A percentile compares a stretch with the other conserved stretches of the same genome.
Conservation (phyloP, 2,329 filamentous ascomycete species). For the Macrophomina tecta region DNA sequence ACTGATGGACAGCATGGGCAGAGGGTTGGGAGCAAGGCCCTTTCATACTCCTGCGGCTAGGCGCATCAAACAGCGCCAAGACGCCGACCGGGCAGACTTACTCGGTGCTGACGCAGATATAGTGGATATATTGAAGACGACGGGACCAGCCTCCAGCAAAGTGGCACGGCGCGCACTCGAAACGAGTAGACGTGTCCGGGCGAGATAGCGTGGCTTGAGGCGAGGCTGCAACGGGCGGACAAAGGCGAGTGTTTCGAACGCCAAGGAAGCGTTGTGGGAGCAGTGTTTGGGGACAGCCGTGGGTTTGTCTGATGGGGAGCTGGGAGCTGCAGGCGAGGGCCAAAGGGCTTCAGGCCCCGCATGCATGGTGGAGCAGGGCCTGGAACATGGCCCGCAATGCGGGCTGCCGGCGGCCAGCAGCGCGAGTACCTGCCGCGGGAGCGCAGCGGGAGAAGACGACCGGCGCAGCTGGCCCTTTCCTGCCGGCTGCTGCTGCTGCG, state of each 20-base stretch:
- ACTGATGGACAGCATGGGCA: background rate
- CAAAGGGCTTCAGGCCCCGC: background rate
- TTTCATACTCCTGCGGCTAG: background rate
- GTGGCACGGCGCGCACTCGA: conserved; percentile 4
- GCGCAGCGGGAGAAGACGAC: background rate
- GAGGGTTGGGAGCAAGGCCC: background rate
- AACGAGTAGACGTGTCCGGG: background rate
- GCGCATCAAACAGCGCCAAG: background rate
- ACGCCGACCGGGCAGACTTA: background rate
- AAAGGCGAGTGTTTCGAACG: conserved; percentile 18
- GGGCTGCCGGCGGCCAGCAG: background rate
- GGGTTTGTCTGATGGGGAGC: background rate
- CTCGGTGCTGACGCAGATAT: conserved; percentile 3
- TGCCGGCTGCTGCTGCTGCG: background rate
- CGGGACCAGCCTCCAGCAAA: background rate
- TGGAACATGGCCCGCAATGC: conserved; percentile 11
- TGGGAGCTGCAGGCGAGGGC: background rate
- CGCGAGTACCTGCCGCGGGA: background rate
- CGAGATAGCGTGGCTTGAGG: background rate
- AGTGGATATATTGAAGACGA: background rate
- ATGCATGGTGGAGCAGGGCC: conserved; percentile 21
- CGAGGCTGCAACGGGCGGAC: conserved; percentile 7
- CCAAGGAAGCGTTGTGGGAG: conserved; percentile 11
- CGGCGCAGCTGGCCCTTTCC: no score
- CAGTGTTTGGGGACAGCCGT: background rate